These are phyloP conservation scores for Crucihimalaya himalaica DNA, from an alignment of 345 rosid genomes.

Conservation along the genomic window DNA sequence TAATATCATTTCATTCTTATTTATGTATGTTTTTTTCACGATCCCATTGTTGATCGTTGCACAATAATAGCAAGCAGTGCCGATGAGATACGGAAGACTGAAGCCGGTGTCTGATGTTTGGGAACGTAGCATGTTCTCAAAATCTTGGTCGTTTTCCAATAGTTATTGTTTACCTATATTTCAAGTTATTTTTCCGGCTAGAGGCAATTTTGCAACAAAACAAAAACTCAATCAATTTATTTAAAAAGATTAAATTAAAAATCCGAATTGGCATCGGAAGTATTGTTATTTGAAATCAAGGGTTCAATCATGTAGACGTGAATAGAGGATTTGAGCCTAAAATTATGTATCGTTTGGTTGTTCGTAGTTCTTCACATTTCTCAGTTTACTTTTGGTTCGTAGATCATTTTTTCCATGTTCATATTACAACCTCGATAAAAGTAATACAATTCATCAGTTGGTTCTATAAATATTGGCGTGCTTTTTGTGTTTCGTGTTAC, in stretches of 20 bases:
- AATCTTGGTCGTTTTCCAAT: slow-evolving; percentile 36
- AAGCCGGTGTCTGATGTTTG: slow-evolving; percentile 28
- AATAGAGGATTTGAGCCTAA: background rate
- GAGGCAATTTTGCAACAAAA: background rate
- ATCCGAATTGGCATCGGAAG: background rate
- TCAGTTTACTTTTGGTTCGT: background rate
- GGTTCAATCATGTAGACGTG: background rate
- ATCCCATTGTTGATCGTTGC: background rate
- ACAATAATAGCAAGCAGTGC: background rate
- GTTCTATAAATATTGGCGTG: too few species aligned
- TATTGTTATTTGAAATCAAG: background rate
- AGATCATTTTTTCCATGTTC: background rate
- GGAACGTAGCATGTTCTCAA: slow-evolving; percentile 30
- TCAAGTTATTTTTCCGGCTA: slow-evolving; percentile 21
- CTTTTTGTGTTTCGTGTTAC: too few species aligned
- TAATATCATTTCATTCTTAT: background rate
- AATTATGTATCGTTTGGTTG: background rate
- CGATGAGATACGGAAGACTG: background rate
- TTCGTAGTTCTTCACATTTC: background rate
- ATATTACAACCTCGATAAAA: background rate
- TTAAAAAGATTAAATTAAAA: background rate
- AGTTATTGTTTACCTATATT: slow-evolving; percentile 1
- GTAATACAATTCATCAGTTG: too few species aligned
- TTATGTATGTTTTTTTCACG: background rate
- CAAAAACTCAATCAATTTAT: background rate